Base-by-base conservation (phyloP, 768 basidiomycete species). In the Tylopilus subfusipes region DNA sequence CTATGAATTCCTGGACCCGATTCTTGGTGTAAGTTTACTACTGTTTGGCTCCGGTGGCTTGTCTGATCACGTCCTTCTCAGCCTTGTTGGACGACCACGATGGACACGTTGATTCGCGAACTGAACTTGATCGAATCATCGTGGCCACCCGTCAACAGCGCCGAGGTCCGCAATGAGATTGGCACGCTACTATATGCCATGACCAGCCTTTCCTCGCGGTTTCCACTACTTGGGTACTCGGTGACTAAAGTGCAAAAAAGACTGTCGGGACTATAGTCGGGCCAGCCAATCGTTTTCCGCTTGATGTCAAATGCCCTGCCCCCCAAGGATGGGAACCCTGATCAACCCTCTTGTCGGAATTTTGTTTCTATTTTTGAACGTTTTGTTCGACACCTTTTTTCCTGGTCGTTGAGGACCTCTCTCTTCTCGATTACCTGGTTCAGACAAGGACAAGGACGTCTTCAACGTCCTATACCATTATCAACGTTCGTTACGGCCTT, bases 1-100 rank as follows among this genome's bases (percentile, higher is more conserved):
- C 61, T 85, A 81, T 57, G 77, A 80, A 36, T 85, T 82, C 68
- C 76, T 90, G n/a, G 88, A 91, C 71, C 88, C 88, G 24, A 81
- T 90, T 58, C 76, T 90, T 57, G 86, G 84, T 48, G 88, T 90
- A 74, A 59, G 86, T 72, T 9, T 46, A n/a, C 34, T 19, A 4
- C 13, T 46, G 5, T 14, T 36, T 36, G 42, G 13, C 49, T 56
- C 40, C 42, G 30, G 42, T 50, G 13, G 14, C n/a, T n/a, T 29
- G 13, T 53, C 42, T 59, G 40, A 62, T 53, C 29, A 47, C 29
- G 6, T 42, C 34, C 21, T 46, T 48, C 59, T 30, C 59, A 88
- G 88, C 80, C 83, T 10, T 88, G 86, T 59, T 89, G 88, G 88
- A 83, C 83, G 16, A 76, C 75, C 50, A 83, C 79, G 34, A 83